Base-by-base conservation (phyloP, 2,329 filamentous ascomycete genomes). In the Aspergillus ustus region DNA sequence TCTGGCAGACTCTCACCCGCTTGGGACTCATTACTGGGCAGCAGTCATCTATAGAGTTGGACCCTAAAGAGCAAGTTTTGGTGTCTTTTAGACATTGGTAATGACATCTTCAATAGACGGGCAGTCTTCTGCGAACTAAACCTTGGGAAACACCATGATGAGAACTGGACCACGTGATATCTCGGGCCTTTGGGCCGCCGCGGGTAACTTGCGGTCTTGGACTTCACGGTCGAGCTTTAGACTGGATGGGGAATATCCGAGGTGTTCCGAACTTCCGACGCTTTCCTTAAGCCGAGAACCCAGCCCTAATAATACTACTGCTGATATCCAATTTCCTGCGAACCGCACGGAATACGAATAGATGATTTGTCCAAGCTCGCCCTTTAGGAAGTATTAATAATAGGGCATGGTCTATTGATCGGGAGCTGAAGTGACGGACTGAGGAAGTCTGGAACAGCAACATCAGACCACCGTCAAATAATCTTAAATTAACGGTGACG, bases 31-130 rank as follows among this genome's bases (percentile, higher is more conserved):
- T 89, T 58, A 75, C 91, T 59, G 84, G 83, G 45, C 67, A 71
- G 44, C 68, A 69, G 22, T 65, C 68, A 20, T 67, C 67, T 29
- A 59, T 72, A 31, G 73, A 75, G 52, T 60, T 72, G 51, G 72
- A 78, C 61, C 59, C 71, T 2, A 66, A 69, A 34, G 77, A 80
- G 57, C 75, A 76, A 59, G 76, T 80, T 6, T 67, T 93, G 20
- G 73, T 92, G 3, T 85, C 85, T 66, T 86, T 88, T 53, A 82
- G 88, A 56, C 90, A 92, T 75, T 92, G 90, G 89, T 93, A 70
- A 58, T 20, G 37, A 43, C 19, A 5, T 48, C 3, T 7, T 22
- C 17, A 13, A 13, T 40, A 28, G 15, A 54, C n/a, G 7, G 19
- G 8, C 3, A 20, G 13, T 46, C 44, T 20, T 7, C 19, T 46